Conservation (phyloP, 345 rosid genomes). For the Camelina sativa region DNA sequence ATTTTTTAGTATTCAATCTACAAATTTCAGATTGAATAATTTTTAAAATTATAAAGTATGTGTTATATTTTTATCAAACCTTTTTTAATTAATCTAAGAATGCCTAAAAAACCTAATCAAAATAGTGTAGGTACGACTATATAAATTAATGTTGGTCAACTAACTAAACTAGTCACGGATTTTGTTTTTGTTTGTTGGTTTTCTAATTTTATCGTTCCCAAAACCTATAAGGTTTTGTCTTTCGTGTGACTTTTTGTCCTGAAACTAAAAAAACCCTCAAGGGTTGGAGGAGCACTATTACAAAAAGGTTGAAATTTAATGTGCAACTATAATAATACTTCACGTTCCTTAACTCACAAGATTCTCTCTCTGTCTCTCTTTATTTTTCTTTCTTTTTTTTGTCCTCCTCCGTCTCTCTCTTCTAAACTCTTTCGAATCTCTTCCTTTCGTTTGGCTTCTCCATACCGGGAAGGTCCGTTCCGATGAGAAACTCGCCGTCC, state of each 20-base stretch:
- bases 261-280: not conserved
- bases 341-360: slow-evolving; percentile 32
- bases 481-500: slow-evolving; percentile 44
- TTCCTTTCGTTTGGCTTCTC: not conserved
- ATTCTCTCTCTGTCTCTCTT: slow-evolving; percentile 20
- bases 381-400: not conserved
- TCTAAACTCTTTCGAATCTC: slow-evolving; percentile 16
- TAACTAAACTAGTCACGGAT: too few species aligned
- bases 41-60: too few species aligned
- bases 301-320: slow-evolving; percentile 12
- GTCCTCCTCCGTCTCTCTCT: slow-evolving; percentile 14
- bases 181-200: too few species aligned
- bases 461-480: not conserved
- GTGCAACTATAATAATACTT: not conserved
- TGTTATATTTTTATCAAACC: too few species aligned
- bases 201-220: not conserved
- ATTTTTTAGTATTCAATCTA: too few species aligned
- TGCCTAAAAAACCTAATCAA: too few species aligned
- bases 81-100: too few species aligned
- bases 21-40: too few species aligned
- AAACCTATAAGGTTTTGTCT: not conserved
- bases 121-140: too few species aligned
- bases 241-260: not conserved
- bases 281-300: slow-evolving; percentile 1
- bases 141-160: too few species aligned